Percentiles rank a stretch among this genome's conserved stretches.
Evolutionary conservation across 192 early-diverging fungal genomes (phyloP).

Genomic region (Podila clonocystis): DNA sequence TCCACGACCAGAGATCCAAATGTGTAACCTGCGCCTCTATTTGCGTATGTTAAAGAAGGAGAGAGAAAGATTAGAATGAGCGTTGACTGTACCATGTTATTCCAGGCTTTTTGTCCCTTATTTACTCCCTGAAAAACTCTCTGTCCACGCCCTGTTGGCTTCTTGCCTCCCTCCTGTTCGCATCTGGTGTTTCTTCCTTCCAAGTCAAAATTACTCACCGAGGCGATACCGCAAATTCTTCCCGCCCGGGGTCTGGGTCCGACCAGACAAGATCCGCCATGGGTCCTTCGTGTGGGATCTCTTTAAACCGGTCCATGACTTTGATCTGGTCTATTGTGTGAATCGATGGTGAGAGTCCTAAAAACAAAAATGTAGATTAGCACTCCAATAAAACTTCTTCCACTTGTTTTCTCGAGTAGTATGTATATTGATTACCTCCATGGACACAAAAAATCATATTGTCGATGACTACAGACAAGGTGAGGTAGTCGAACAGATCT

Average conservation of each 20-base stretch:
- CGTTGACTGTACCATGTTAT: neutral
- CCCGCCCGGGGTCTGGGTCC: constrained; percentile 80
- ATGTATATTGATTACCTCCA: constrained; percentile 69
- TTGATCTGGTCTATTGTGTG: constrained; percentile 90
- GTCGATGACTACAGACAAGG: constrained; percentile 88
- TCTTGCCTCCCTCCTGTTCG: too few species aligned
- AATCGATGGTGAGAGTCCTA: constrained; percentile 82
- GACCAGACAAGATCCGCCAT: constrained; percentile 97
- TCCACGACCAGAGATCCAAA: constrained; percentile 85
- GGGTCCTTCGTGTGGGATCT: constrained; percentile 94
- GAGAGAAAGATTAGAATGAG: neutral
- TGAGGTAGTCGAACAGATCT: constrained; percentile 93
- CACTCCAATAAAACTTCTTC: neutral
- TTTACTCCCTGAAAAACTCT: neutral
- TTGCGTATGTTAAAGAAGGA: neutral
- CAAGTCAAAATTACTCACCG: constrained; percentile 49
- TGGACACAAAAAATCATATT: constrained; percentile 95
- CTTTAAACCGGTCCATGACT: constrained; percentile 86
- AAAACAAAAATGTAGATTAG: neutral
- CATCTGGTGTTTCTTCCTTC: too few species aligned
- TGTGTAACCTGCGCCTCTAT: constrained; percentile 87
- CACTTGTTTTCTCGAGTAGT: neutral
- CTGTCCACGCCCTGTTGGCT: neutral
- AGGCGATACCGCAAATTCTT: constrained; percentile 85
- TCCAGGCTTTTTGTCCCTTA: neutral